Evolutionary conservation across 176 grass and related monocot genomes (phyloP).

Genomic region (Paspalum notatum): DNA sequence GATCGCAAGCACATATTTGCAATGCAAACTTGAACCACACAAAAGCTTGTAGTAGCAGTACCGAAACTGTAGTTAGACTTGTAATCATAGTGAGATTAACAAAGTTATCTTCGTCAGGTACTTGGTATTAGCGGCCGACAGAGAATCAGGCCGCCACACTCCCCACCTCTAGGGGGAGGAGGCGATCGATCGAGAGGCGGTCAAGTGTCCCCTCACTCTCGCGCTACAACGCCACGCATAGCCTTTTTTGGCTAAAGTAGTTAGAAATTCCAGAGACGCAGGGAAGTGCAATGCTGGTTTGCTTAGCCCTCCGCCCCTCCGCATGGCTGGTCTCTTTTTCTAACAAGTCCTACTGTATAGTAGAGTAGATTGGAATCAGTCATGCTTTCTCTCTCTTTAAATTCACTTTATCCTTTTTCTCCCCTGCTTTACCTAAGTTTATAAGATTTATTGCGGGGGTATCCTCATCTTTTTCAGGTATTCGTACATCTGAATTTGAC

Average conservation of each 20-base stretch:
- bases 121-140: slow-evolving; percentile 59
- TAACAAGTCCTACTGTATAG: slow-evolving; percentile 11
- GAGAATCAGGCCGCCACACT: slow-evolving; percentile 48
- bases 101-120: slow-evolving; percentile 45
- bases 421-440: background rate
- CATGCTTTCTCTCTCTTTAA: background rate
- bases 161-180: slow-evolving; percentile 33
- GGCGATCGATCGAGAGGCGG: slow-evolving; percentile 40
- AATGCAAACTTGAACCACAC: slow-evolving; percentile 31
- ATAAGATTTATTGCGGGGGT: background rate
- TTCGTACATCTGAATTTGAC: background rate
- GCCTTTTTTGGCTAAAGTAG: slow-evolving; percentile 49
- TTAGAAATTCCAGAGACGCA: slow-evolving; percentile 40
- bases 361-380: background rate
- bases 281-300: slow-evolving; percentile 34
- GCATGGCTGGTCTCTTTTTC: background rate
- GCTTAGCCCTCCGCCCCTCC: background rate
- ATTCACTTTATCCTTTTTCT: background rate
- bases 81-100: slow-evolving; percentile 50
- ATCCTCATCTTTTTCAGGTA: background rate
- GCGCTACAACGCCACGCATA: slow-evolving; percentile 25
- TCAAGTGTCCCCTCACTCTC: slow-evolving; percentile 39
- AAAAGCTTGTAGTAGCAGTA: slow-evolving; percentile 27
- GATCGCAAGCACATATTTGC: slow-evolving; percentile 4
- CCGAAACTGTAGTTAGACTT: slow-evolving; percentile 38